These are phyloP conservation scores for Cystobasidiaceae sp. DNA, from an alignment of 1,284 basidiomycete species.

Conservation along the genomic window DNA sequence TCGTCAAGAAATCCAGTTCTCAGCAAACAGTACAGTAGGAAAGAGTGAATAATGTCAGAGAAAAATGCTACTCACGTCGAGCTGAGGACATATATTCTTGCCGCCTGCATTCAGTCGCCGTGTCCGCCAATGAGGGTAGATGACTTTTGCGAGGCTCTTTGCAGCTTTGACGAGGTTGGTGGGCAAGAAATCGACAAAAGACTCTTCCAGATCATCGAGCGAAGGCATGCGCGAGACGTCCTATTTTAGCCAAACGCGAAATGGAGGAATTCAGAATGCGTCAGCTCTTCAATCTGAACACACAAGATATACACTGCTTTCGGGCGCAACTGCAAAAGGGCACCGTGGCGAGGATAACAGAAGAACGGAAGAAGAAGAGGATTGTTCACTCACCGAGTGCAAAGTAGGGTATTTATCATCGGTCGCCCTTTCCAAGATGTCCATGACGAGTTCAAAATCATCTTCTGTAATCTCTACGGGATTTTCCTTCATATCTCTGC, in stretches of 20 bases:
- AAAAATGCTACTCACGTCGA: slow-evolving; percentile 60
- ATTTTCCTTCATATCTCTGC: slow-evolving; percentile 32
- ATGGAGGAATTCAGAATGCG: too few species aligned
- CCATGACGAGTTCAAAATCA: slow-evolving; percentile 93
- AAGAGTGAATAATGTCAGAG: slow-evolving; percentile 27
- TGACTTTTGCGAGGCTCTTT: slow-evolving; percentile 58
- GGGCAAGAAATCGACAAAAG: slow-evolving; percentile 33
- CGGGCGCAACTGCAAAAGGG: too few species aligned
- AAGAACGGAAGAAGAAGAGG: slow-evolving; percentile 55
- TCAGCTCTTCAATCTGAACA: too few species aligned
- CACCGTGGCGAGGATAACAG: too few species aligned
- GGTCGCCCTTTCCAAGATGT: slow-evolving; percentile 83
- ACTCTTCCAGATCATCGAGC: slow-evolving; percentile 70
- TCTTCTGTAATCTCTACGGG: slow-evolving; percentile 69
- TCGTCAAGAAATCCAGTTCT: slow-evolving; percentile 32
- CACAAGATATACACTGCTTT: too few species aligned
- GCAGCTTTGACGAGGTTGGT: slow-evolving; percentile 22
- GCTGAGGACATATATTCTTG: slow-evolving; percentile 67
- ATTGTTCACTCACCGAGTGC: slow-evolving; percentile 66
- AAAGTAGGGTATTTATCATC: slow-evolving; percentile 85
- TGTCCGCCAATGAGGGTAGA: slow-evolving; percentile 79
- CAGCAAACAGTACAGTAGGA: slow-evolving; percentile 10
- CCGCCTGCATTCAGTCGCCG: slow-evolving; percentile 68
- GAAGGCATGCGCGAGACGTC: slow-evolving; percentile 57
- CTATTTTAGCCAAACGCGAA: slow-evolving; percentile 40